Conservation (phyloP, 495 filamentous ascomycete genomes). For the Penicillium bialowiezense region DNA sequence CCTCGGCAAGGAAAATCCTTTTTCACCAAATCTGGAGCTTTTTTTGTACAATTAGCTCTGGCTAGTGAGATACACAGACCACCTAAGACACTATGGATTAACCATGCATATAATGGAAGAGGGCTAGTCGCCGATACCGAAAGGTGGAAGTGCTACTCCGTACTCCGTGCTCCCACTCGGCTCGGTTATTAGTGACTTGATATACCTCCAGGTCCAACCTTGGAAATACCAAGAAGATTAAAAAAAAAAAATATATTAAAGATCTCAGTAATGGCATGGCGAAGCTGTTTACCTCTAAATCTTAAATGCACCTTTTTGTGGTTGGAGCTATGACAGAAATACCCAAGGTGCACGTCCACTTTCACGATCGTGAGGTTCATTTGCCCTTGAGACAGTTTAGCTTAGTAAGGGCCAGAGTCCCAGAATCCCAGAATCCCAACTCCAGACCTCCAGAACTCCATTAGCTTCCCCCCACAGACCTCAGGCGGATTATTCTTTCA, state of each 20-base stretch:
- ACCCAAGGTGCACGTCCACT: no score
- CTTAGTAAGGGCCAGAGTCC: not conserved
- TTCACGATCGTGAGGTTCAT: not conserved
- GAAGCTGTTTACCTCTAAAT: no score
- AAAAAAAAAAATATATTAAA: no score
- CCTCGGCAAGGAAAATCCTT: slow-evolving; percentile 3
- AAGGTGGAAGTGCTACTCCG: no score
- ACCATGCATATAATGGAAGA: not conserved
- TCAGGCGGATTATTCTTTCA: not conserved
- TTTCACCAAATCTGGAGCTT: not conserved
- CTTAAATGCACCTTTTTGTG: no score
- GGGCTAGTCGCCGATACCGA: not conserved
- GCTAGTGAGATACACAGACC: slow-evolving; percentile 1
- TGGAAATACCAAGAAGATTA: no score
- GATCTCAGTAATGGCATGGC: no score
- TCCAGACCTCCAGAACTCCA: not conserved
- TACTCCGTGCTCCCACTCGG: no score
- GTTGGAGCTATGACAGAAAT: no score
- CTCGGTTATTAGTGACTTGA: no score
- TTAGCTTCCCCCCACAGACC: not conserved
- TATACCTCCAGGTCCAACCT: no score
- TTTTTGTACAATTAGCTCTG: not conserved
- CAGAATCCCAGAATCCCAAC: not conserved
- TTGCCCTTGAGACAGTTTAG: not conserved
- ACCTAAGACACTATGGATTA: not conserved